A percentile compares a stretch with the other conserved stretches of the same genome.
These are phyloP conservation scores for Echeveria elegans DNA, from an alignment of 164 flowering plant genomes.

Conservation along the genomic window DNA sequence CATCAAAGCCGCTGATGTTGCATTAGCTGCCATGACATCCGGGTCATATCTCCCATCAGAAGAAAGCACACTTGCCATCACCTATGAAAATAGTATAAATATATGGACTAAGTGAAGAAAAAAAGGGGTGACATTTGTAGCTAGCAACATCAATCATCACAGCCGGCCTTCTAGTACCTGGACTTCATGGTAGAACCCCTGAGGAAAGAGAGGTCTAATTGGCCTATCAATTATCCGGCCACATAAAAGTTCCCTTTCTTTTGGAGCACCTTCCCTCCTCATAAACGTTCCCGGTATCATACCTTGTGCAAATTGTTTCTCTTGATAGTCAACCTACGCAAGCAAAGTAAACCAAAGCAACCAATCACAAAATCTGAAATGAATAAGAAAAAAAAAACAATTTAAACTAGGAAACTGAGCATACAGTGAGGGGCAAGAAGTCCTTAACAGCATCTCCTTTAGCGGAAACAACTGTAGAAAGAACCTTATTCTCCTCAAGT, in stretches of 20 bases:
- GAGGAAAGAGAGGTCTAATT: conserved; percentile 88
- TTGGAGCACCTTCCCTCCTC: conserved; percentile 97
- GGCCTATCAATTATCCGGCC: conserved; percentile 93
- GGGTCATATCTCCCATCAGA: conserved; percentile 99
- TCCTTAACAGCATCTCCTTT: conserved; percentile 55
- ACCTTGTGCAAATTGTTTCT: conserved; percentile 94
- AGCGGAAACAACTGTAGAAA: conserved; percentile 63
- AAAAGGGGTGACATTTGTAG: not conserved
- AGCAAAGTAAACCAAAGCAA: not conserved
- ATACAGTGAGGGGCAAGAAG: conserved; percentile 88
- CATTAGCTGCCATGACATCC: conserved; percentile 96
- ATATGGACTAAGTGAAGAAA: not conserved
- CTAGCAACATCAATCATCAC: not conserved
- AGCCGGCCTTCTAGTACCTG: conserved; percentile 43
- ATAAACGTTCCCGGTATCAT: conserved; percentile 79
- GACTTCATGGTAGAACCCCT: conserved; percentile 86
- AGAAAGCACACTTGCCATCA: conserved; percentile 86
- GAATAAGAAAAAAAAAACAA: not conserved
- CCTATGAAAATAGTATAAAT: conserved; percentile 29
- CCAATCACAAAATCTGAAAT: not conserved
- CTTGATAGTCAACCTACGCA: conserved; percentile 86
- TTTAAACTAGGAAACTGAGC: conserved; percentile 18
- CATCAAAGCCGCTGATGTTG: conserved; percentile 98
- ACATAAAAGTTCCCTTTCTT: conserved; percentile 88
- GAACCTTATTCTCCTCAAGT: conserved; percentile 73